Conservation (phyloP, 176 grass and related monocot genomes). For the Miscanthus lutarioriparius region DNA sequence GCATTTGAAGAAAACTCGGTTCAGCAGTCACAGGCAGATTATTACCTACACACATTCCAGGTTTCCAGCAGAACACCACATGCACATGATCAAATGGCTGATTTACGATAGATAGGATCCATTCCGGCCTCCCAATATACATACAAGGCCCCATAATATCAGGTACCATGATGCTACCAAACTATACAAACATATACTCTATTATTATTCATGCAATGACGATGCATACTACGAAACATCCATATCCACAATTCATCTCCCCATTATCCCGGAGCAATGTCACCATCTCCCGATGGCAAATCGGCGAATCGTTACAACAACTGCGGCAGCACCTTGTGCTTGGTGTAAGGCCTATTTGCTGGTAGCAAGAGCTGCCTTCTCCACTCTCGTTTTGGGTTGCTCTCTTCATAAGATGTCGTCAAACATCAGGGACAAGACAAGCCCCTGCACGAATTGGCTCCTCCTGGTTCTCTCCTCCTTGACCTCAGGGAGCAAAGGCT, state of each 20-base stretch:
- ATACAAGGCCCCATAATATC: constrained; percentile 23
- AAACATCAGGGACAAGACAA: constrained; percentile 74
- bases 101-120: constrained; percentile 15
- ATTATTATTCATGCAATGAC: constrained; percentile 36
- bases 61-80: neutral
- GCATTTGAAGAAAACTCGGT: neutral
- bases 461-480: constrained; percentile 70
- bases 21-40: neutral
- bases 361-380: constrained; percentile 23
- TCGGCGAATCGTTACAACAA: neutral
- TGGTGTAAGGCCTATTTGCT: neutral
- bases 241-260: constrained; percentile 44
- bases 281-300: constrained; percentile 18
- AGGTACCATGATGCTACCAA: constrained; percentile 20
- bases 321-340: neutral
- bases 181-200: constrained; percentile 45
- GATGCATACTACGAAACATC: constrained; percentile 10
- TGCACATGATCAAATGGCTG: neutral
- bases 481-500: constrained; percentile 67
- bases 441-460: constrained; percentile 71
- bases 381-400: neutral
- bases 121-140: constrained; percentile 33
- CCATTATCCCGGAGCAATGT: constrained; percentile 15
- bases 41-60: neutral
- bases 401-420: constrained; percentile 52